Percentiles rank a stretch among this genome's conserved stretches.
These are phyloP conservation scores for Fistulinella staudtii DNA, from an alignment of 1,284 basidiomycete species.

Conservation along the genomic window DNA sequence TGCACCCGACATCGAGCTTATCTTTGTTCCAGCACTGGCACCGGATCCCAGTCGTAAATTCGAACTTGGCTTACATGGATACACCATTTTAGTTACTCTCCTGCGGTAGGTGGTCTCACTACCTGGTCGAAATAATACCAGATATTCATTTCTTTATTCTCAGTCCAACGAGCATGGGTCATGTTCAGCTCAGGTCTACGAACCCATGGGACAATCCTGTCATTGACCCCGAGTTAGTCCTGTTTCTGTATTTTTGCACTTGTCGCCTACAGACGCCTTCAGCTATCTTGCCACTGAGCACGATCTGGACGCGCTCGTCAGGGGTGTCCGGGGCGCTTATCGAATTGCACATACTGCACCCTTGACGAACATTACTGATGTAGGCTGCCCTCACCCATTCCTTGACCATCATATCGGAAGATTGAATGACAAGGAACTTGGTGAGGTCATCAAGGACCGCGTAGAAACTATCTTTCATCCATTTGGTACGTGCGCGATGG, in stretches of 20 bases:
- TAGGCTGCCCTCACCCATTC: constrained; percentile 33
- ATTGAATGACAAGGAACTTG: constrained; percentile 43
- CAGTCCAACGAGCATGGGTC: constrained; percentile 44
- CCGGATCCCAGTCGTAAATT: background rate
- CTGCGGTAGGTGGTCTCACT: constrained; percentile 19
- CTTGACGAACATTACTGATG: constrained; percentile 46
- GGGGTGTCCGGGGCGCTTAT: constrained; percentile 48
- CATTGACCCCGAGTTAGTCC: constrained; percentile 42
- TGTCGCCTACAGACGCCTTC: background rate
- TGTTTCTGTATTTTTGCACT: background rate
- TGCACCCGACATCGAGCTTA: constrained; percentile 63
- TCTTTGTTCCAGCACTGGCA: constrained; percentile 41
- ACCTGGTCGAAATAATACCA: too few species aligned
- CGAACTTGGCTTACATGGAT: constrained; percentile 14
- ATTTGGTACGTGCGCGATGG: constrained; percentile 57
- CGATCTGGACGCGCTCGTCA: constrained; percentile 53
- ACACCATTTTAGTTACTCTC: constrained; percentile 15
- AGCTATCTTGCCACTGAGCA: constrained; percentile 57
- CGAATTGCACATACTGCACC: constrained; percentile 51
- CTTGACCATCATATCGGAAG: constrained; percentile 42
- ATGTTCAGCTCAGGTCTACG: constrained; percentile 37
- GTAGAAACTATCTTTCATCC: constrained; percentile 61
- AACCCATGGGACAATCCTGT: constrained; percentile 41
- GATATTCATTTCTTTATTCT: background rate
- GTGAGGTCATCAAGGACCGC: constrained; percentile 41